Percentiles rank a stretch among this genome's conserved stretches.
These are phyloP conservation scores for Colletotrichum lini DNA, from an alignment of 2,329 filamentous ascomycete species.

Conservation along the genomic window DNA sequence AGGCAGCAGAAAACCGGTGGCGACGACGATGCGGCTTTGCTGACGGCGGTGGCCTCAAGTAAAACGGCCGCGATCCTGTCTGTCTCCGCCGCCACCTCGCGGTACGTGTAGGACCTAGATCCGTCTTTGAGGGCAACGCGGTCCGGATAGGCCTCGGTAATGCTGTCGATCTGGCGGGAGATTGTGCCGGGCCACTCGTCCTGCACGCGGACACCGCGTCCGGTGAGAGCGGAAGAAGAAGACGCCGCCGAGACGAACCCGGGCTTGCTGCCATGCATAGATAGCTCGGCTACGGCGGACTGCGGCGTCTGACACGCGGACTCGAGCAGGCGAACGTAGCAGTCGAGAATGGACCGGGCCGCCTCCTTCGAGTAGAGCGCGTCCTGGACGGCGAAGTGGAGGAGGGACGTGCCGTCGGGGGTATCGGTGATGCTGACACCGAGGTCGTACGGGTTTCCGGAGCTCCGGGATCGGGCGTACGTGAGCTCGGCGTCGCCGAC, in stretches of 20 bases:
- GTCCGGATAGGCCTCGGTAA: not conserved
- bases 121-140: slow-evolving; percentile 15
- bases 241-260: not conserved
- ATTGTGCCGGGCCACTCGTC: not conserved
- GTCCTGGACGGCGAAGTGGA: slow-evolving; percentile 5
- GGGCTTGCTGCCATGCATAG: not conserved
- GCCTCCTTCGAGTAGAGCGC: slow-evolving; percentile 12
- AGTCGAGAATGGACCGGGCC: not conserved
- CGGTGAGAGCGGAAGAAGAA: not conserved
- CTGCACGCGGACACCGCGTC: not conserved
- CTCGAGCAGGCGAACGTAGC: not conserved
- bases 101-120: not conserved
- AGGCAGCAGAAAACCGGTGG: slow-evolving; percentile 6
- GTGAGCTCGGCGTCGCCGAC: slow-evolving; percentile 4
- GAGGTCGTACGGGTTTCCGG: slow-evolving; percentile 21
- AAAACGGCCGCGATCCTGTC: not conserved
- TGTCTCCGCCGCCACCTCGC: not conserved
- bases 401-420: not conserved
- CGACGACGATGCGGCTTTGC: slow-evolving; percentile 51
- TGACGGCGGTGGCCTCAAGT: slow-evolving; percentile 52
- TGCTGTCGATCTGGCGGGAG: slow-evolving; percentile 1
- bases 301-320: not conserved
- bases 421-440: slow-evolving; percentile 19
- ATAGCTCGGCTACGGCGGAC: not conserved
- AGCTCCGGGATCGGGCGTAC: slow-evolving; percentile 14